A percentile compares a stretch with the other conserved stretches of the same genome.
Conservation (phyloP, 2,329 filamentous ascomycete species). For the Botryotinia narcissicola region DNA sequence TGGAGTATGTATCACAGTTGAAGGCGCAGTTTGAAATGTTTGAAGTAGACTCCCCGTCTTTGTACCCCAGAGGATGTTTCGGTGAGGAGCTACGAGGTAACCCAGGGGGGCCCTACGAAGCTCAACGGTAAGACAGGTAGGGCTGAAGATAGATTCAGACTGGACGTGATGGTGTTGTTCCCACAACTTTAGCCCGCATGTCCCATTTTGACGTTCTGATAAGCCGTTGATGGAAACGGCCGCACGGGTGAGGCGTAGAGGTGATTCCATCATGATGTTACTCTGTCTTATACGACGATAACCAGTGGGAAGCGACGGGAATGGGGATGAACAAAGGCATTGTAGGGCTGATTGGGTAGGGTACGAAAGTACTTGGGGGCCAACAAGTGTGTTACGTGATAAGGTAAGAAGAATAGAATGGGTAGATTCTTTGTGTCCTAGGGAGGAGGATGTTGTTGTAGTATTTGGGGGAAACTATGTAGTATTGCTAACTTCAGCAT, state of each 20-base stretch:
- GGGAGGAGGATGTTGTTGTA: neutral
- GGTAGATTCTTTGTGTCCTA: neutral
- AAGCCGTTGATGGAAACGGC: neutral
- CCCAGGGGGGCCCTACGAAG: neutral
- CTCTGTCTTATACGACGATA: neutral
- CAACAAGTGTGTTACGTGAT: neutral
- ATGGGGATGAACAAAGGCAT: neutral
- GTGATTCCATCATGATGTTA: neutral
- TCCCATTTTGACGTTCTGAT: neutral
- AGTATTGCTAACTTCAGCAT: neutral
- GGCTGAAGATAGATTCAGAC: neutral
- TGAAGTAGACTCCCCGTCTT: neutral
- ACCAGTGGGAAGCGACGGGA: neutral
- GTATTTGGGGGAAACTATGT: neutral
- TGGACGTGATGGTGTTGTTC: neutral
- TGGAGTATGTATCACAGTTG: neutral
- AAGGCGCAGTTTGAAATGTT: neutral
- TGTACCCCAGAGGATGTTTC: neutral
- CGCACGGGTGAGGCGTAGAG: neutral
- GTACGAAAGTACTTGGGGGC: slow-evolving; percentile 5
- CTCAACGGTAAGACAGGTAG: neutral
- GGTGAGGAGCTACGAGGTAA: neutral
- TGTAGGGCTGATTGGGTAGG: slow-evolving; percentile 2
- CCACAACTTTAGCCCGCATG: neutral
- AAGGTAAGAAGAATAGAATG: neutral